Percentiles rank a stretch among this genome's conserved stretches.
Conservation (phyloP, 129 eudicot genomes). For the Calendula officinalis region DNA sequence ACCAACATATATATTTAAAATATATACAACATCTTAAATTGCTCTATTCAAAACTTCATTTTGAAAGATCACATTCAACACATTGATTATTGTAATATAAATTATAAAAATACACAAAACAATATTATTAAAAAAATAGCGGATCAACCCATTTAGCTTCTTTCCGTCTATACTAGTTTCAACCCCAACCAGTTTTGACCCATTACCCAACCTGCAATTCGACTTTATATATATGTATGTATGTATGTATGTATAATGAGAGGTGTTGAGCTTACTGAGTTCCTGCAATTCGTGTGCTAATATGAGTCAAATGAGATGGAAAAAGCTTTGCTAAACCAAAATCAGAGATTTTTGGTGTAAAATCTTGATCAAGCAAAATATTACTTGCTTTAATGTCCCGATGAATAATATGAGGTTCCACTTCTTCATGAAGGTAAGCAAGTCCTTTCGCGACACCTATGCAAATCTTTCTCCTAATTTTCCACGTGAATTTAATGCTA, state of each 20-base stretch:
- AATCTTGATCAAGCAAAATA: constrained; percentile 82
- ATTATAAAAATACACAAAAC: too few relatives aligned
- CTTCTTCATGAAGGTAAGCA: constrained; percentile 79
- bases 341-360: constrained; percentile 82
- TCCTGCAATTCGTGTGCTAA: constrained; percentile 92
- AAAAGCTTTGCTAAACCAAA: constrained; percentile 93
- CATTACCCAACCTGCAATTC: too few relatives aligned
- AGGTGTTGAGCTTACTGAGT: constrained; percentile 60
- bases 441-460: constrained; percentile 79
- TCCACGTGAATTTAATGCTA: constrained; percentile 57
- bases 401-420: constrained; percentile 71
- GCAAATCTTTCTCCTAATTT: constrained; percentile 56
- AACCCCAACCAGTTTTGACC: too few relatives aligned
- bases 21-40: not conserved
- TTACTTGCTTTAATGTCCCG: constrained; percentile 94
- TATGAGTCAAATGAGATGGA: constrained; percentile 67
- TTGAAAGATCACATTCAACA: too few relatives aligned
- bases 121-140: too few relatives aligned
- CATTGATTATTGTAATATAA: too few relatives aligned
- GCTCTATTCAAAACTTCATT: too few relatives aligned
- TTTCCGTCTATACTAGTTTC: too few relatives aligned
- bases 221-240: too few relatives aligned
- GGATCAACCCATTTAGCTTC: too few relatives aligned
- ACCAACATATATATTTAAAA: not conserved
- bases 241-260: not conserved